Evolutionary conservation across 2,329 filamentous ascomycete species (phyloP), one percentile per base, ranked within the genome.

Genomic region (Clarireedia hainanense): DNA sequence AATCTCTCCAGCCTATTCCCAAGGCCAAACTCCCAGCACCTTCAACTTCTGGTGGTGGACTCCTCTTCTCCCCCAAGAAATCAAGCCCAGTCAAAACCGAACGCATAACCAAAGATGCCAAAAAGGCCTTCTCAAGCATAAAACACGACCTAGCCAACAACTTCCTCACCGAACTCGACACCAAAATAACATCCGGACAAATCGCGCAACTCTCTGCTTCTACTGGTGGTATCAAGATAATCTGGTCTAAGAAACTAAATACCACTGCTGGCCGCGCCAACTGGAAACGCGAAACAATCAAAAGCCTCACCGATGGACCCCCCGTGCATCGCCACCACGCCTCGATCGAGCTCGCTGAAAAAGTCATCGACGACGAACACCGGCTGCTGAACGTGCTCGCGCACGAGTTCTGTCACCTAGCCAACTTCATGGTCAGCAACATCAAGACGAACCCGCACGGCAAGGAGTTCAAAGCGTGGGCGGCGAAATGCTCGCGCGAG

Each of bases 361-460:
- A 95, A 69, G 85, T 96, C 47, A 91, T 97, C 59, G 84, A 90
- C 67, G 80, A 86, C 65, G 82, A 88, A 62, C 72, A 86, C 57
- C 83, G 89, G 3, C 79, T 97, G 1, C 78, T 94, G 60, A 96
- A 96, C 70, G 91, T 94, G 0, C 74, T 97, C n/a, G 90, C 92
- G 0, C 94, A 99, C 69, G 94, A 99, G 66, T 97, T 94, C 74
- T 97, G 94, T 70, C 94, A 99, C 68, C 75, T 97, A 1, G 86
- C 89, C 45, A 95, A 91, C 65, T 96, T 92, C 70, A 95, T 97
- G 83, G 76, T 97, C 60, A 85, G 80, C 49, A 83, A 85, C 37
- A 75, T 91, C 37, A 85, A 81, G 45, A 84, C 83, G 55, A 85
- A 88, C 59, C 89, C 91, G 0, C 91, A 96, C 68, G 91, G 91